phyloP scores from a whole-genome alignment of 495 filamentous ascomycete genomes.

The Platismatia glauca region DNA sequence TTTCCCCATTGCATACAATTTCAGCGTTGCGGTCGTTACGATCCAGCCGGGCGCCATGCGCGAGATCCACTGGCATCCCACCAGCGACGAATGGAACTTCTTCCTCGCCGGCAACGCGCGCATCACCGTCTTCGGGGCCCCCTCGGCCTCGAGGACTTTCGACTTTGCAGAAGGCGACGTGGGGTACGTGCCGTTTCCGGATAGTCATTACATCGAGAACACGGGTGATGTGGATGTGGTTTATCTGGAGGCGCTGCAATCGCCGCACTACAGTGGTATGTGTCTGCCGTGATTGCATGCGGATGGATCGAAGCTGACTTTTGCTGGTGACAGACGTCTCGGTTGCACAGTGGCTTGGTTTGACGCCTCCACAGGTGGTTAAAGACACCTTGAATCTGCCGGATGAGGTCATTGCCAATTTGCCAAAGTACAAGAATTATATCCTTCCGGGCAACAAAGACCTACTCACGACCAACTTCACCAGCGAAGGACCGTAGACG shows the following conservation, averaged over 20 bases:
- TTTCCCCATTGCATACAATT: conserved; percentile 52
- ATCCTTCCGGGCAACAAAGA: conserved; percentile 39
- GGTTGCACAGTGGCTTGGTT: conserved; percentile 55
- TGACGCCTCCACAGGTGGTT: conserved; percentile 56
- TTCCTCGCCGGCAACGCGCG: conserved; percentile 60
- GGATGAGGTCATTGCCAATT: conserved; percentile 40
- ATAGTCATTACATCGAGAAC: conserved; percentile 69
- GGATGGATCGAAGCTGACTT: conserved; percentile 7
- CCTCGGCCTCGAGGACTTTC: conserved; percentile 54
- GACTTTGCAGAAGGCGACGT: conserved; percentile 69
- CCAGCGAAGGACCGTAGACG: not conserved
- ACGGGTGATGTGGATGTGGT: conserved; percentile 57
- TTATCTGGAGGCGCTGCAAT: conserved; percentile 63
- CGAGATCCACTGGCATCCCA: conserved; percentile 74
- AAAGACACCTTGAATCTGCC: conserved; percentile 53
- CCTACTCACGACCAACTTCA: conserved; percentile 12
- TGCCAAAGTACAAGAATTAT: conserved; percentile 56
- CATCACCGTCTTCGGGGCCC: conserved; percentile 56
- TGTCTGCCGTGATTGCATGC: not conserved
- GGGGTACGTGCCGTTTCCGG: conserved; percentile 55
- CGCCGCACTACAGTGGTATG: conserved; percentile 50
- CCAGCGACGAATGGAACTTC: conserved; percentile 68
- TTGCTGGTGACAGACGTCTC: conserved; percentile 41
- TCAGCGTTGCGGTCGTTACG: conserved; percentile 55
- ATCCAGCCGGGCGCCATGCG: conserved; percentile 65